Evolutionary conservation across 345 rosid species (phyloP).

Genomic region (Hypericum perforatum): DNA sequence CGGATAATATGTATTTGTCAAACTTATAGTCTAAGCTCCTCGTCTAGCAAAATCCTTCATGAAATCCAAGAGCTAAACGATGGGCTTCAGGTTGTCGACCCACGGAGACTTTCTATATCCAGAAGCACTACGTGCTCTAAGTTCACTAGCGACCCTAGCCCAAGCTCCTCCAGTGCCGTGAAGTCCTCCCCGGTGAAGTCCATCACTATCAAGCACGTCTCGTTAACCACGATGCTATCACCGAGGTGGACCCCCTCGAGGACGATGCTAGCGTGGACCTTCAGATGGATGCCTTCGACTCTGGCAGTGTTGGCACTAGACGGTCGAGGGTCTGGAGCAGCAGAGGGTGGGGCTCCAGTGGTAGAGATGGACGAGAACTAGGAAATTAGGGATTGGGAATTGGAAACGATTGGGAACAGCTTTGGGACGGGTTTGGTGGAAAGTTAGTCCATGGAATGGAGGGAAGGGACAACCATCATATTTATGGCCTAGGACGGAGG

Average conservation of each 20-base stretch:
- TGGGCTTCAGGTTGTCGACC: too few relatives aligned
- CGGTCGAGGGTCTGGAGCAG: neutral
- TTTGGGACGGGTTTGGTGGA: too few relatives aligned
- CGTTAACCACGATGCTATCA: neutral
- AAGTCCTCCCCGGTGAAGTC: neutral
- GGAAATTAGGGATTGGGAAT: neutral
- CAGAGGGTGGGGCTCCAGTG: neutral
- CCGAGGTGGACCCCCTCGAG: neutral
- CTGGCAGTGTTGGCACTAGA: neutral
- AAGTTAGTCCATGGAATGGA: too few relatives aligned
- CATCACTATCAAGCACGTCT: neutral
- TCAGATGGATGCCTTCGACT: neutral
- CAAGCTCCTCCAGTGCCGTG: neutral
- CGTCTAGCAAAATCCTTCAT: too few relatives aligned
- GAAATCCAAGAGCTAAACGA: too few relatives aligned
- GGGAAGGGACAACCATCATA: too few relatives aligned
- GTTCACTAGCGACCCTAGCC: neutral
- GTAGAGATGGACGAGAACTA: neutral
- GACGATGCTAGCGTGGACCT: neutral
- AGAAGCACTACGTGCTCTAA: neutral
- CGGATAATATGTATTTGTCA: too few relatives aligned
- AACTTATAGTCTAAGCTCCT: too few relatives aligned
- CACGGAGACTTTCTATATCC: too few relatives aligned
- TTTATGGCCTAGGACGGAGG: too few relatives aligned
- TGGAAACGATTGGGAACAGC: too few relatives aligned